These are phyloP conservation scores for Suhomyces anneliseae DNA, from an alignment of 1,139 yeast species.

Conservation along the genomic window DNA sequence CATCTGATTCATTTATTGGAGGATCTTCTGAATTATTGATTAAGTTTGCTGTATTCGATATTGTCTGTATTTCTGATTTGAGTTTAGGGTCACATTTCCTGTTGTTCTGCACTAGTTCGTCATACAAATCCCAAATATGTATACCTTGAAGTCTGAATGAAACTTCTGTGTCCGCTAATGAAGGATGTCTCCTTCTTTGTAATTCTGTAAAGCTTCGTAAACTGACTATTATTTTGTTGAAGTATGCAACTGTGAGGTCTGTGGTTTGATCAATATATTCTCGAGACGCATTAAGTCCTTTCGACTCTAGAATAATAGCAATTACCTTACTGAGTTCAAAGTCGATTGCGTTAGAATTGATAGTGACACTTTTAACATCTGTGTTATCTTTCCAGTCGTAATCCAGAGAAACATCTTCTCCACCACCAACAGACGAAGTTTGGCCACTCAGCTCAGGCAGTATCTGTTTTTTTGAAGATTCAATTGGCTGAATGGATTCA, in stretches of 20 bases:
- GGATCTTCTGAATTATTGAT: conserved; percentile 5
- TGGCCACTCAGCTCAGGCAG: conserved; percentile 1
- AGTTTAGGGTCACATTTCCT: conserved; percentile 4
- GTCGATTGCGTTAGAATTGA: conserved; percentile 30
- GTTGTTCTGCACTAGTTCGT: conserved; percentile 33
- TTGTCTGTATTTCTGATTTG: conserved; percentile 1
- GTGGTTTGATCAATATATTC: conserved; percentile 50
- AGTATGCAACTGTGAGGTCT: conserved; percentile 49
- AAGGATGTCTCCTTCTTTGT: conserved; percentile 67
- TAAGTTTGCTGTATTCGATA: conserved; percentile 4
- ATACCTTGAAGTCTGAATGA: conserved; percentile 50
- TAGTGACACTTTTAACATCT: not conserved
- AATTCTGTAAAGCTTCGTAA: conserved; percentile 57
- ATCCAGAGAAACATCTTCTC: conserved; percentile 1
- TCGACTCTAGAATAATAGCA: conserved; percentile 36
- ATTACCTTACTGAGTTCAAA: conserved; percentile 35
- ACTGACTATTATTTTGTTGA: conserved; percentile 46
- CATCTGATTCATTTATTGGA: conserved; percentile 11
- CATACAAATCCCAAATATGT: conserved; percentile 43
- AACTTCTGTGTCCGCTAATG: conserved; percentile 56
- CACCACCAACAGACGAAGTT: conserved; percentile 1
- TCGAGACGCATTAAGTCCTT: conserved; percentile 36
- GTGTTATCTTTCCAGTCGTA: conserved; percentile 3
- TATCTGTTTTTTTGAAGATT: not conserved
- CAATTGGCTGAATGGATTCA: not conserved